phyloP scores from a whole-genome alignment of 805 yeast genomes.

The Wickerhamomyces canadensis region DNA sequence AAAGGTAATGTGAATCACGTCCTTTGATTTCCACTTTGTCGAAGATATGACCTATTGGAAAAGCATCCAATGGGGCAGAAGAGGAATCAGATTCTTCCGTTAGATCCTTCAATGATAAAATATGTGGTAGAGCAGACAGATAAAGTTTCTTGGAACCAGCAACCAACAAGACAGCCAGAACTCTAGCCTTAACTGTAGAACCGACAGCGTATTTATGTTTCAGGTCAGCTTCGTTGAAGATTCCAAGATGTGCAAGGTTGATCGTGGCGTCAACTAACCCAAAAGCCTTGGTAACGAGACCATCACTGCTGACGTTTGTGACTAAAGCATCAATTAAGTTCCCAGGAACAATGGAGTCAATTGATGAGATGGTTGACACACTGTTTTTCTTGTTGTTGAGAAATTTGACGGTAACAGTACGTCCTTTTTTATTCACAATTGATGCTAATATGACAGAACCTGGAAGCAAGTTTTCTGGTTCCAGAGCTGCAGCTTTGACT shows the following conservation, averaged over 20 bases:
- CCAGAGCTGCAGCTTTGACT: constrained; percentile 34
- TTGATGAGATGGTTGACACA: constrained; percentile 53
- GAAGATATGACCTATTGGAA: constrained; percentile 69
- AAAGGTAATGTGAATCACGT: constrained; percentile 50
- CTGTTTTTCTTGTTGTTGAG: constrained; percentile 43
- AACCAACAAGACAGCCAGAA: constrained; percentile 53
- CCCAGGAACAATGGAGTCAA: constrained; percentile 86
- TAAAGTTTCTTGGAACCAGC: constrained; percentile 50
- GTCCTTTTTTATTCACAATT: constrained; percentile 44
- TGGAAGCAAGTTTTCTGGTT: constrained; percentile 32
- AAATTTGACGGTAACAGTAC: constrained; percentile 53
- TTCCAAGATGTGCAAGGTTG: constrained; percentile 58
- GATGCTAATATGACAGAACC: constrained; percentile 72
- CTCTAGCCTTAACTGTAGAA: constrained; percentile 60
- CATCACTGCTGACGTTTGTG: constrained; percentile 51
- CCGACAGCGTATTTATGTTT: constrained; percentile 67
- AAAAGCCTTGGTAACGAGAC: constrained; percentile 65
- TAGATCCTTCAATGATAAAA: constrained; percentile 30
- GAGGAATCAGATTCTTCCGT: constrained; percentile 19
- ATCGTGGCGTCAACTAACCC: constrained; percentile 74
- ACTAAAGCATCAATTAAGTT: constrained; percentile 69
- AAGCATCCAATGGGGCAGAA: constrained; percentile 49
- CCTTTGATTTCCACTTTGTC: constrained; percentile 57
- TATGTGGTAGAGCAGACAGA: constrained; percentile 57
- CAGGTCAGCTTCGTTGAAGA: constrained; percentile 38